A percentile compares a stretch with the other conserved stretches of the same genome.
These are phyloP conservation scores for Hanseniaspora vineae DNA, from an alignment of 805 yeast species.

Conservation along the genomic window DNA sequence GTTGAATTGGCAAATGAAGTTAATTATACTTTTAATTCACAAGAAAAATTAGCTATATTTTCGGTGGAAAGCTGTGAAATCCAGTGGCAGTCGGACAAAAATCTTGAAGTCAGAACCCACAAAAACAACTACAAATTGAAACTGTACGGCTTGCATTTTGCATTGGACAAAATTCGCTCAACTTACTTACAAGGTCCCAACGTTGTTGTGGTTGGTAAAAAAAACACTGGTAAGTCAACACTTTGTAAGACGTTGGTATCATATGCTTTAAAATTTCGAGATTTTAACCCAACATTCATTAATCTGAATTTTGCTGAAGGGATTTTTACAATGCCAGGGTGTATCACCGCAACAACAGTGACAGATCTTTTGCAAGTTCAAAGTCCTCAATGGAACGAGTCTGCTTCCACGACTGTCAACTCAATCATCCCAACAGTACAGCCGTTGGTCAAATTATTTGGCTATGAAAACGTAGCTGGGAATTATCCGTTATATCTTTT, in stretches of 20 bases:
- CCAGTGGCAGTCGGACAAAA: slow-evolving; percentile 29
- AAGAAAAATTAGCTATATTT: slow-evolving; percentile 36
- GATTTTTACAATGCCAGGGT: slow-evolving; percentile 68
- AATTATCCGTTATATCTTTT: slow-evolving; percentile 39
- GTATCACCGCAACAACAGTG: slow-evolving; percentile 70
- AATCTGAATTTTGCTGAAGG: slow-evolving; percentile 69
- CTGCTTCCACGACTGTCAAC: slow-evolving; percentile 63
- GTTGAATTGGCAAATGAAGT: slow-evolving; percentile 73
- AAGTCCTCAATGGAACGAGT: slow-evolving; percentile 58
- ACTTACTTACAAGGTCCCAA: slow-evolving; percentile 24
- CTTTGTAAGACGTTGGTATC: slow-evolving; percentile 55
- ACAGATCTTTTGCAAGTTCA: slow-evolving; percentile 73
- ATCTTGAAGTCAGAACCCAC: slow-evolving; percentile 8
- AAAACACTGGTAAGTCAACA: slow-evolving; percentile 68
- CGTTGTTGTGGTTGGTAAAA: slow-evolving; percentile 61
- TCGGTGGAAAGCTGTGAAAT: slow-evolving; percentile 57
- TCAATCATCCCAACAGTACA: slow-evolving; percentile 65
- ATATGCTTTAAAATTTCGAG: slow-evolving; percentile 63
- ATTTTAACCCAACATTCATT: slow-evolving; percentile 53
- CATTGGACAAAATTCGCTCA: slow-evolving; percentile 45
- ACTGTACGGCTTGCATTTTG: slow-evolving; percentile 62
- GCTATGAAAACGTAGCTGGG: slow-evolving; percentile 45
- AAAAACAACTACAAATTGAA: slow-evolving; percentile 45
- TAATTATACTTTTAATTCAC: slow-evolving; percentile 44
- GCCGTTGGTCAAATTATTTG: slow-evolving; percentile 75